Base-by-base conservation (phyloP, 805 yeast species). In the Spathaspora passalidarum region DNA sequence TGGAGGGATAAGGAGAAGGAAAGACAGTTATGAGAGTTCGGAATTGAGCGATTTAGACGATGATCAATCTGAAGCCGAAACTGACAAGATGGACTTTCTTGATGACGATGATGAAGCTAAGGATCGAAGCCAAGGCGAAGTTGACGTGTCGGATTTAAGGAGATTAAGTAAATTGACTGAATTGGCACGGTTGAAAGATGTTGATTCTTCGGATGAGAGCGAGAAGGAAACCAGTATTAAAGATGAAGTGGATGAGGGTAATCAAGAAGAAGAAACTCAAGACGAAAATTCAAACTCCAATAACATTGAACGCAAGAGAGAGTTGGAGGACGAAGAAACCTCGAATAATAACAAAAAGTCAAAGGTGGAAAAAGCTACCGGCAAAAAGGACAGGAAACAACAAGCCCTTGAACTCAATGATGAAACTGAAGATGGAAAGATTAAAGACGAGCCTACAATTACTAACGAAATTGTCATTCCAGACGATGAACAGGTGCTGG, bases 61-160 rank as follows among this genome's bases (percentile, higher is more conserved):
- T 44, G 72, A 79, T 47, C 82, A 75, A 45, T 84, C 94, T 13
- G 97, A 90, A 64, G 96, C 94, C 14, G 97, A 90, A 61, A 90
- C 97, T 0, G 97, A 90, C 59, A 84, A 80, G 55, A 81, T 89
- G 88, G 92, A 81, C 49, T 71, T 68, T 49, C 59, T 73, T 49
- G 75, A 72, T 18, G 72, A 67, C 45, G 66, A 48, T 54, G 46
- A 49, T 22, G 49, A 44, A 42, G 47, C 26, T 11, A 18, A 29
- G 8, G 60, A 57, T 37, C 50, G 46, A 9, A 46, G 52, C 25
- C 40, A 48, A n/a, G 49, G 49, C 23, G 40, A 52, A 17, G 62
- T 56, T 17, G 60, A 57, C 35, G 61, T 51, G 1, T 63, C 68
- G 48, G 77, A 72, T 50, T 62, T 72, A 50, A 62, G 60, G 43